Conservation (phyloP, 768 basidiomycete genomes). For the Russula dissimulans region DNA sequence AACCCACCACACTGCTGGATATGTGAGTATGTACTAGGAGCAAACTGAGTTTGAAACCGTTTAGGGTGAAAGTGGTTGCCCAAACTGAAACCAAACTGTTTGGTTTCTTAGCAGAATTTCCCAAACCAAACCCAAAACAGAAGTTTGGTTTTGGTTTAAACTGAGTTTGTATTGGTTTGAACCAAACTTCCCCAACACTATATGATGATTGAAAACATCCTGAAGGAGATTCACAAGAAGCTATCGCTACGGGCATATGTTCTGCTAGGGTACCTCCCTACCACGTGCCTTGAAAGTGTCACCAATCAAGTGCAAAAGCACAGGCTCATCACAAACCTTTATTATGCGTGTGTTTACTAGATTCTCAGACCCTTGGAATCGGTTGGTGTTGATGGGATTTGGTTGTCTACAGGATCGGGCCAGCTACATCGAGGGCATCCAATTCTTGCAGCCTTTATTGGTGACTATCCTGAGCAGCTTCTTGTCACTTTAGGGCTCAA, state of each 20-base stretch:
- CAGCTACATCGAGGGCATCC: no score
- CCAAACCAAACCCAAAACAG: no score
- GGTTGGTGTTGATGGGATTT: not conserved
- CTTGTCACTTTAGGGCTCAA: not conserved
- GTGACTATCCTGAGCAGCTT: not conserved
- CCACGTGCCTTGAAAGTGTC: not conserved
- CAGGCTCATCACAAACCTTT: not conserved
- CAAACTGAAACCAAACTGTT: no score
- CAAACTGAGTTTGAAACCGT: no score
- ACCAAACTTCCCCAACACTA: no score
- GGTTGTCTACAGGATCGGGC: not conserved
- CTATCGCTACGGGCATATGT: not conserved
- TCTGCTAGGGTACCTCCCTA: not conserved
- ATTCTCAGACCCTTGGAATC: not conserved
- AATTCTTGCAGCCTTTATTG: not conserved
- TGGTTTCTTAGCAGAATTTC: no score
- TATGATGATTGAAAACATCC: not conserved
- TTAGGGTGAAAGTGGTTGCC: no score
- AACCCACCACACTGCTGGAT: no score
- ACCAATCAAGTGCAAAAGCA: not conserved
- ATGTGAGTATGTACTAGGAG: no score
- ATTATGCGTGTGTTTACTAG: not conserved
- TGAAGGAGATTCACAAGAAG: not conserved
- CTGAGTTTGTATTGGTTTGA: no score
- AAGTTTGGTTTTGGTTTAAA: no score